Percentiles rank a stretch among this genome's conserved stretches.
Conservation (phyloP, 2,329 filamentous ascomycete genomes). For the Ceratocystis alfenasii region DNA sequence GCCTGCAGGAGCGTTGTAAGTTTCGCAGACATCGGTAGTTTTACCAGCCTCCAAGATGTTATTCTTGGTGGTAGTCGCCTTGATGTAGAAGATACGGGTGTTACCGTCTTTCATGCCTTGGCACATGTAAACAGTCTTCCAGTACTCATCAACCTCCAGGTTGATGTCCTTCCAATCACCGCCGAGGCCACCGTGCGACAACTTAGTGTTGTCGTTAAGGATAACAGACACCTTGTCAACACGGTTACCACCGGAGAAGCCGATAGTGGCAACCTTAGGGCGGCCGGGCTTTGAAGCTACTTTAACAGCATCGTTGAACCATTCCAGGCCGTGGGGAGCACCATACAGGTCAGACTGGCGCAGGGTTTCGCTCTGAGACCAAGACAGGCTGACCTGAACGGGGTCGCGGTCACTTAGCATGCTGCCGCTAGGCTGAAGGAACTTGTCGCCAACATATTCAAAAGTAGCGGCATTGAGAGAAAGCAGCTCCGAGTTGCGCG, state of each 20-base stretch:
- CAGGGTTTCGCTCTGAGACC: constrained; percentile 31
- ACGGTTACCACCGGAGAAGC: constrained; percentile 37
- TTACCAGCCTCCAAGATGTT: constrained; percentile 36
- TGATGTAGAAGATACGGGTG: constrained; percentile 44
- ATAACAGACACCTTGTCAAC: constrained; percentile 41
- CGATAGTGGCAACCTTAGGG: constrained; percentile 32
- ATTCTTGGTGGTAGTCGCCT: constrained; percentile 41
- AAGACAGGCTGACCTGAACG: constrained; percentile 42
- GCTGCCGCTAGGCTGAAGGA: constrained; percentile 44
- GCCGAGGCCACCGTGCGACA: constrained; percentile 44
- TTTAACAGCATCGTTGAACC: constrained; percentile 43
- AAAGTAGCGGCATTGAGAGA: constrained; percentile 38
- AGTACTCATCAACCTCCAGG: constrained; percentile 33
- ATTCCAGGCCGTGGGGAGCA: constrained; percentile 36
- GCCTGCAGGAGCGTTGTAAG: constrained; percentile 35
- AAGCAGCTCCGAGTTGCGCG: constrained; percentile 39
- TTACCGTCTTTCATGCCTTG: constrained; percentile 35
- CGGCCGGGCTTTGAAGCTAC: constrained; percentile 29
- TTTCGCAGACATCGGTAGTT: constrained; percentile 36
- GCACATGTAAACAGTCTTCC: constrained; percentile 40
- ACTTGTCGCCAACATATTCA: constrained; percentile 44
- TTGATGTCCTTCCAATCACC: constrained; percentile 29
- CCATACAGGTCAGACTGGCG: constrained; percentile 38
- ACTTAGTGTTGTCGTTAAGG: constrained; percentile 37
- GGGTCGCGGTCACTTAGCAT: constrained; percentile 57